Evolutionary conservation across 371 early-diverging fungal species (phyloP), one percentile per base, ranked within the genome.

Genomic region (Apophysomyces sp.): DNA sequence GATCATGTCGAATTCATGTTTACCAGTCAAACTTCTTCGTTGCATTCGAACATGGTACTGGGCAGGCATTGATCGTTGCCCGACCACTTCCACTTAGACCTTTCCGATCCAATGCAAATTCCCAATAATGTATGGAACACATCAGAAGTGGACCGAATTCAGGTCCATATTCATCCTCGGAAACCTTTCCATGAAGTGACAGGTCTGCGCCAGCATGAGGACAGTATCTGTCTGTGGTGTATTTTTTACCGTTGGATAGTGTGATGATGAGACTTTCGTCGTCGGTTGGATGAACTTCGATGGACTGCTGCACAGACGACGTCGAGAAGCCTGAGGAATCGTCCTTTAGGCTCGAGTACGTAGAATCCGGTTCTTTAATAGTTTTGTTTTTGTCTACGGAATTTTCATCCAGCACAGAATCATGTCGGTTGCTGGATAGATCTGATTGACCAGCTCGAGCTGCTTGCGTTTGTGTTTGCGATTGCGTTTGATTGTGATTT

Each of bases 181-280:
- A 66, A 6, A 81, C 61, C 57, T 71, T 67, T 7, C 77, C 81
- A 39, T 70, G 69, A 54, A 61, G 69, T 16, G 72, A 62, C 15
- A 81, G 64, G 39, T 81, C 81, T 2, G 79, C 79, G 3, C 79
- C 79, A n/a, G 73, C 78, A 64, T 81, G 81, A n/a, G 81, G 79
- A 57, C 81, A 81, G 54, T 81, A 81, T 27, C 79, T 72, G 59
- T 81, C 79, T 4, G 79, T 72, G 16, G 72, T 64, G 32, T 70
- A 78, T 28, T 73, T 60, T 49, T 66, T 67, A 7, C 81, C 81
- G 31, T 71, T 65, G 3, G 73, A 68, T 15, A 81, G 67, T 13
- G 81, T 81, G 11, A 81, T 49, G 6, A 78, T 59, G 26, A 81
- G 68, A 2, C 77, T 64, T 2, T 77, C 77, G 15, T 73, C 61